phyloP scores from a whole-genome alignment of 768 basidiomycete species.

The Austroboletus festivus region DNA sequence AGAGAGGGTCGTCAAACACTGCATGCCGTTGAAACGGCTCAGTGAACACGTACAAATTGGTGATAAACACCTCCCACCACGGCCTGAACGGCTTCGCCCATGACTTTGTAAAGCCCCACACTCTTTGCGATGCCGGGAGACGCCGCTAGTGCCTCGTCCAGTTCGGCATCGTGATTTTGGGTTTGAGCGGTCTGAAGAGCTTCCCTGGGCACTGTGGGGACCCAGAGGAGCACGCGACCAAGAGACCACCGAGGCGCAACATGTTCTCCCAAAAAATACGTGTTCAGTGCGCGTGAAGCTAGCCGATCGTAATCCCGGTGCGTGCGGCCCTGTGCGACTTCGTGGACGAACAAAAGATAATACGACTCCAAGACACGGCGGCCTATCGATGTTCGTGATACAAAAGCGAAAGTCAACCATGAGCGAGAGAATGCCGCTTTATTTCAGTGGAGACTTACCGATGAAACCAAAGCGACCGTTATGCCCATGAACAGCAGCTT shows the following conservation, averaged over 20 bases:
- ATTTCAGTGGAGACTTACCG: slow-evolving; percentile 38
- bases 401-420: background rate
- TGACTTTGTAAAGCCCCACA: slow-evolving; percentile 73
- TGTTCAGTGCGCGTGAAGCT: slow-evolving; percentile 55
- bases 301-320: slow-evolving; percentile 59
- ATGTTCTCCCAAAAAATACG: slow-evolving; percentile 69
- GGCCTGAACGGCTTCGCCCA: slow-evolving; percentile 74
- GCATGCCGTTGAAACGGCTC: slow-evolving; percentile 4
- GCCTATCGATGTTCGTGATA: slow-evolving; percentile 40
- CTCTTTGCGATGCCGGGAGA: slow-evolving; percentile 41
- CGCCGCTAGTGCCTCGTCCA: slow-evolving; percentile 27
- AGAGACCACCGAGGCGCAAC: slow-evolving; percentile 75
- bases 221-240: slow-evolving; percentile 73
- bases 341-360: slow-evolving; percentile 67
- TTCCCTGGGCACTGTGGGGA: slow-evolving; percentile 48
- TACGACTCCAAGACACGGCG: slow-evolving; percentile 77
- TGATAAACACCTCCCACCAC: slow-evolving; percentile 74
- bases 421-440: background rate
- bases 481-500: slow-evolving; percentile 60
- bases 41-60: slow-evolving; percentile 64
- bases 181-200: slow-evolving; percentile 25
- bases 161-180: slow-evolving; percentile 23
- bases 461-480: slow-evolving; percentile 72
- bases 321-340: slow-evolving; percentile 44
- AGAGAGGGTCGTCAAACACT: slow-evolving; percentile 6